These are phyloP conservation scores for Mycena haematopus DNA, from an alignment of 768 basidiomycete species.

Conservation along the genomic window DNA sequence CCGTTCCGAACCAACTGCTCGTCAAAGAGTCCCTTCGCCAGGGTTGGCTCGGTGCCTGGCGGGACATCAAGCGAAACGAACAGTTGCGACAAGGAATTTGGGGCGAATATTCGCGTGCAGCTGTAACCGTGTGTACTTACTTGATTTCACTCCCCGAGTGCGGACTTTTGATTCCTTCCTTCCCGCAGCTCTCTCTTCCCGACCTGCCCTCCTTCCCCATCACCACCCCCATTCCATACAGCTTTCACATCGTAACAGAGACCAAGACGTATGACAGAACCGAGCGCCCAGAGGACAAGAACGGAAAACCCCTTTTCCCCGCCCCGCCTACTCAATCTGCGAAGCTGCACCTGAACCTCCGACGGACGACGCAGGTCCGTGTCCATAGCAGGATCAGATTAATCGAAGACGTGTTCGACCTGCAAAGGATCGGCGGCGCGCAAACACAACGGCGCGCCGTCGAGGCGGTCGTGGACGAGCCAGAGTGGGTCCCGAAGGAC, in stretches of 20 bases:
- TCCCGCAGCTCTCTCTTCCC: slow-evolving; percentile 7
- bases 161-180: background rate
- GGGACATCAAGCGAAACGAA: background rate
- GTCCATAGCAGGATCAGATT: background rate
- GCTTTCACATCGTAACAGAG: slow-evolving; percentile 17
- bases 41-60: slow-evolving; percentile 15
- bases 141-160: background rate
- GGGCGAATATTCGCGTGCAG: slow-evolving; percentile 17
- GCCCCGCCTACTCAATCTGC: background rate
- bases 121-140: background rate
- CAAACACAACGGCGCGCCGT: background rate
- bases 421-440: background rate
- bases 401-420: background rate
- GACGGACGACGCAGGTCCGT: background rate
- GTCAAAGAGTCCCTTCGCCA: slow-evolving; percentile 10
- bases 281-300: slow-evolving; percentile 17
- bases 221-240: slow-evolving; percentile 18
- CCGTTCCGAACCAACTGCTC: slow-evolving; percentile 1
- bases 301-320: slow-evolving; percentile 18
- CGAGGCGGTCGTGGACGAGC: slow-evolving; percentile 1
- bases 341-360: background rate
- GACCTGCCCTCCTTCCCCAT: slow-evolving; percentile 13
- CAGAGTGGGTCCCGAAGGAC: slow-evolving; percentile 18
- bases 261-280: slow-evolving; percentile 7
- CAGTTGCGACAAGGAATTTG: slow-evolving; percentile 14